Percentiles rank a stretch among this genome's conserved stretches.
These are phyloP conservation scores for Paecilomyces variotii DNA, from an alignment of 2,329 filamentous ascomycete species.

Conservation along the genomic window DNA sequence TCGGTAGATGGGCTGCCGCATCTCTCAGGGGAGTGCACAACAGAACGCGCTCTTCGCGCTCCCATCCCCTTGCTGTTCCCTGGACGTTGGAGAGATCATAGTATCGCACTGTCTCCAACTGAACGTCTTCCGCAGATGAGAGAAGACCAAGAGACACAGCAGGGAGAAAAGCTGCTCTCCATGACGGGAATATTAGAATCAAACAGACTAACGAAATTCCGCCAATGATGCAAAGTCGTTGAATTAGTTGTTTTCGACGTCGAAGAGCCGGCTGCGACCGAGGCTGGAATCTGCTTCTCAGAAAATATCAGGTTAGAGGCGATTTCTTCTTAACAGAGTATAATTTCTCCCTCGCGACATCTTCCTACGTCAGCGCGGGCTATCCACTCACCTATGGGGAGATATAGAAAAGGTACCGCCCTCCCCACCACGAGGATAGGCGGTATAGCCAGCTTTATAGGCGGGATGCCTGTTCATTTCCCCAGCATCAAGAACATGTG, in stretches of 20 bases:
- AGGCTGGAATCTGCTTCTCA: constrained; percentile 64
- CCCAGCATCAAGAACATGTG: constrained; percentile 31
- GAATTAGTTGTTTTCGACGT: constrained; percentile 63
- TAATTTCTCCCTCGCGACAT: background rate
- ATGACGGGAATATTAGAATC: constrained; percentile 68
- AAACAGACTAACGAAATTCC: constrained; percentile 53
- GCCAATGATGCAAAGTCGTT: constrained; percentile 55
- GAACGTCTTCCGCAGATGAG: constrained; percentile 58
- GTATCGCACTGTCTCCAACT: constrained; percentile 92
- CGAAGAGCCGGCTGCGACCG: constrained; percentile 66
- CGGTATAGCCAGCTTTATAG: constrained; percentile 66
- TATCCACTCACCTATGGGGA: constrained; percentile 65
- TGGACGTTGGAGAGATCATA: constrained; percentile 90
- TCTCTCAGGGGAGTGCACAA: constrained; percentile 92
- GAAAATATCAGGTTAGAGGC: background rate
- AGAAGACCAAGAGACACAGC: constrained; percentile 62
- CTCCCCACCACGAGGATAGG: constrained; percentile 63
- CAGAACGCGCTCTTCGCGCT: constrained; percentile 88
- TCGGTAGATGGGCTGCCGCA: constrained; percentile 80
- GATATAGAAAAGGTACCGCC: constrained; percentile 72
- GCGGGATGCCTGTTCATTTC: constrained; percentile 83
- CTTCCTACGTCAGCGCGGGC: background rate
- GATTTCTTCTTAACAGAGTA: background rate
- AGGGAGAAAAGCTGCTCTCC: constrained; percentile 55
- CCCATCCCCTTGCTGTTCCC: constrained; percentile 88